Evolutionary conservation across 169 alveolate genomes (phyloP).

Genomic region (Babesia caballi): DNA sequence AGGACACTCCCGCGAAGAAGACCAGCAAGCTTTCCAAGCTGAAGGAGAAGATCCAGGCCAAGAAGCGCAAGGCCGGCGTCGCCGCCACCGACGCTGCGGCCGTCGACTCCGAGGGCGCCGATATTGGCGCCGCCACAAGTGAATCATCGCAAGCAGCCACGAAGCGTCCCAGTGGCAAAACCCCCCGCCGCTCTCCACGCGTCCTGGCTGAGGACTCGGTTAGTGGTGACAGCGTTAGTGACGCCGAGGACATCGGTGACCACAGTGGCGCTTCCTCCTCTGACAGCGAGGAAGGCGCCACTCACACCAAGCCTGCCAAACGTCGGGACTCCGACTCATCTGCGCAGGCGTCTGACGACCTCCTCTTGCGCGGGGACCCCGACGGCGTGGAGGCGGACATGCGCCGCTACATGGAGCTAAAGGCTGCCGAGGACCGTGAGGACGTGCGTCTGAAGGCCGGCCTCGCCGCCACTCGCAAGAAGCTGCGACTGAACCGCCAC

Average conservation of each 20-base stretch:
- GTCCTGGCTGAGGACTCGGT: background rate
- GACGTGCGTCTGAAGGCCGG: constrained; percentile 20
- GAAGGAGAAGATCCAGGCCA: constrained; percentile 46
- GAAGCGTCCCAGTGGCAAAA: background rate
- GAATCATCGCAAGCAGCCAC: background rate
- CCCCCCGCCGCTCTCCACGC: background rate
- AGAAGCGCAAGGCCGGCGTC: background rate
- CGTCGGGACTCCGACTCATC: background rate
- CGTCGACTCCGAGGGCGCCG: background rate
- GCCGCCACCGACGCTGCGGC: background rate
- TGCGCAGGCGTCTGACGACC: background rate
- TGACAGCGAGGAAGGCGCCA: background rate
- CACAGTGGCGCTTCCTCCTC: background rate
- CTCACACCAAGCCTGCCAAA: too few relatives aligned
- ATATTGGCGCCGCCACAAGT: background rate
- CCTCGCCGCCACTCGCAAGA: constrained; percentile 42
- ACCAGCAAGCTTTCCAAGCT: constrained; percentile 38
- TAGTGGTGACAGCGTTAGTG: background rate
- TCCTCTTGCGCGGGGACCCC: background rate
- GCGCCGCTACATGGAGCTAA: background rate
- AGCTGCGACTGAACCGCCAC: constrained; percentile 49
- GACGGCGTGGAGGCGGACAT: constrained; percentile 41
- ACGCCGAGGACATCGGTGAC: background rate
- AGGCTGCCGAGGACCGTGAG: constrained; percentile 12
- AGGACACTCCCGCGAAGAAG: background rate